Evolutionary conservation across 2,329 filamentous ascomycete genomes (phyloP).

Genomic region (Ceratocystis destructans): DNA sequence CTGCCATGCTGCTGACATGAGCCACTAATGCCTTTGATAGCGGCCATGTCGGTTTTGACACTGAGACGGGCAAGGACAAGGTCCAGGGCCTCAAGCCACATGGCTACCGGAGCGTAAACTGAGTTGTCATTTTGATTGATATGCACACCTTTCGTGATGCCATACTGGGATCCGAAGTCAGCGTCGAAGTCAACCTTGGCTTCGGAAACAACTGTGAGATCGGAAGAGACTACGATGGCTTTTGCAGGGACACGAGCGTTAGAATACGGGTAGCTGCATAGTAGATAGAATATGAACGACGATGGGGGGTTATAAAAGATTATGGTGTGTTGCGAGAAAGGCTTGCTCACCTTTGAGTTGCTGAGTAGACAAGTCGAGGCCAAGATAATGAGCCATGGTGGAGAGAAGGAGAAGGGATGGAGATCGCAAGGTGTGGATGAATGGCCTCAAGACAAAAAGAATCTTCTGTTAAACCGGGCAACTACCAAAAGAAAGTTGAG

Average conservation of each 20-base stretch:
- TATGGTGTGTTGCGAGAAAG: background rate
- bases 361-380: conserved; percentile 93
- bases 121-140: conserved; percentile 71
- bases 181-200: conserved; percentile 92
- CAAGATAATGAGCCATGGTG: conserved; percentile 51
- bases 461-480: background rate
- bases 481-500: background rate
- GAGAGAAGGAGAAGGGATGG: background rate
- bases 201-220: conserved; percentile 66
- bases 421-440: background rate
- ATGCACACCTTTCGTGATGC: conserved; percentile 75
- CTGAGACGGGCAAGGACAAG: conserved; percentile 65
- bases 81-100: conserved; percentile 91
- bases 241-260: conserved; percentile 13
- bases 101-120: conserved; percentile 80
- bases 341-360: conserved; percentile 64
- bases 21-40: conserved; percentile 70
- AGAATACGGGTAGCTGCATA: background rate
- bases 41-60: conserved; percentile 49
- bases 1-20: conserved; percentile 97
- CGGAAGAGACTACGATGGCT: conserved; percentile 73
- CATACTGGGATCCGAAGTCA: conserved; percentile 60
- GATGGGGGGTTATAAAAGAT: too few species aligned
- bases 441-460: background rate
- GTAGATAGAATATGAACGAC: too few species aligned